Evolutionary conservation across 2,329 filamentous ascomycete genomes (phyloP).

Genomic region (Dichotomopilus funicola): DNA sequence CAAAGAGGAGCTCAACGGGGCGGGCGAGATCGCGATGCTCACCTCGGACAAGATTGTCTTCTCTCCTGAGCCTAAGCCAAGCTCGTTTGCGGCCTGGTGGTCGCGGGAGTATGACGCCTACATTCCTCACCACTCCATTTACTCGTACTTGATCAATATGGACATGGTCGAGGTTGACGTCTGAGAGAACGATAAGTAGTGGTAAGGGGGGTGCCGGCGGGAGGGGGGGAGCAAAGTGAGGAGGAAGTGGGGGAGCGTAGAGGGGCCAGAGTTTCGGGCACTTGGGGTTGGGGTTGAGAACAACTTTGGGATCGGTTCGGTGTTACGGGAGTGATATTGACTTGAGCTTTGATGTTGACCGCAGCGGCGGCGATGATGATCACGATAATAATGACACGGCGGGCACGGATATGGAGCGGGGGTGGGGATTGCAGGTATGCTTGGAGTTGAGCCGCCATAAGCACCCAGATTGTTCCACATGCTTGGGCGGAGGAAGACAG

Average conservation of each 20-base stretch:
- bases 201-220: too few species aligned
- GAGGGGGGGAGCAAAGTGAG: too few species aligned
- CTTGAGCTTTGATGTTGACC: too few species aligned
- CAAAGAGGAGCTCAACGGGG: constrained; percentile 2
- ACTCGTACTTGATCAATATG: constrained; percentile 9
- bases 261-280: too few species aligned
- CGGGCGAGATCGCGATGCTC: constrained; percentile 12
- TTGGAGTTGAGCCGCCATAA: background rate
- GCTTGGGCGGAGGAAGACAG: background rate
- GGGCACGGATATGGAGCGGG: background rate
- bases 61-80: background rate
- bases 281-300: too few species aligned
- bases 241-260: too few species aligned
- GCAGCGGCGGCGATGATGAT: too few species aligned
- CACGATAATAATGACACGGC: too few species aligned
- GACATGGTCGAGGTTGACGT: constrained; percentile 14
- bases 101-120: constrained; percentile 13
- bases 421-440: background rate
- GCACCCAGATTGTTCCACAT: constrained; percentile 1
- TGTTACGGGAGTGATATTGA: too few species aligned
- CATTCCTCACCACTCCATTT: constrained; percentile 14
- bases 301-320: too few species aligned
- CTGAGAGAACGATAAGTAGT: background rate
- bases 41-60: constrained; percentile 15
- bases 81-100: constrained; percentile 18